Base-by-base conservation (phyloP, 1,284 basidiomycete species). In the Entoloma clypeatum region DNA sequence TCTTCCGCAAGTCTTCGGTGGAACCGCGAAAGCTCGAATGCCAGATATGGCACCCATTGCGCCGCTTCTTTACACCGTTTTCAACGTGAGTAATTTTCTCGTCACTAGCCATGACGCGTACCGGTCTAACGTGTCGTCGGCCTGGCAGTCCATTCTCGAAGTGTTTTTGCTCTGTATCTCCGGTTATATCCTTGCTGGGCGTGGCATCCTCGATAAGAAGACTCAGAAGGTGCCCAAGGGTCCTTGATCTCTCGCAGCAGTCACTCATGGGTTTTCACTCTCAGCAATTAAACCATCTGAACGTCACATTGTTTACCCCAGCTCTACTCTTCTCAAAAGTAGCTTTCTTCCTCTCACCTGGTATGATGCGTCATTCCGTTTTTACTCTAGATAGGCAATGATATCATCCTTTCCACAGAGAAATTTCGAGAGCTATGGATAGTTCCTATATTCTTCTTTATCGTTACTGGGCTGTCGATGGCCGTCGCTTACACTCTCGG, bases 281-380 rank as follows among this genome's bases (percentile, higher is more conserved):
- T 9, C 58, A 89, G 84, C 77, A 83, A 76, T 64, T 90, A 16
- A 90, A 89, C 53, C 70, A 75, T 24, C 67, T 92, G 39, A 92
- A 92, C 58, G 78, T 96, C 18, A 88, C 87, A 1, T 75, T 96
- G 25, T 94, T 96, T 66, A 97, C 93, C 0, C 93, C 93, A 0
- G 86, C 88, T 0, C 77, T 97, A 13, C 72, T 96, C 18, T 96
- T 96, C 65, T 92, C 89, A 25, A 97, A 96, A 69, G 92, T 95
- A 16, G 86, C 92, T 0, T 88, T 89, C 62, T 85, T 80, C 61
- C 63, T 86, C 17, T 77, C 81, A 0, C 84, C 84, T 58, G 76
- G 83, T 75, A 53, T 21, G 72, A 55, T 13, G 14, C 19, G 39
- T 7, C 31, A 41, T 35, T 7, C 4, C 40, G 21, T n/a, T 2